A percentile compares a stretch with the other conserved stretches of the same genome.
phyloP scores from a whole-genome alignment of 768 basidiomycete species.

The Cyclocybe cylindracea region DNA sequence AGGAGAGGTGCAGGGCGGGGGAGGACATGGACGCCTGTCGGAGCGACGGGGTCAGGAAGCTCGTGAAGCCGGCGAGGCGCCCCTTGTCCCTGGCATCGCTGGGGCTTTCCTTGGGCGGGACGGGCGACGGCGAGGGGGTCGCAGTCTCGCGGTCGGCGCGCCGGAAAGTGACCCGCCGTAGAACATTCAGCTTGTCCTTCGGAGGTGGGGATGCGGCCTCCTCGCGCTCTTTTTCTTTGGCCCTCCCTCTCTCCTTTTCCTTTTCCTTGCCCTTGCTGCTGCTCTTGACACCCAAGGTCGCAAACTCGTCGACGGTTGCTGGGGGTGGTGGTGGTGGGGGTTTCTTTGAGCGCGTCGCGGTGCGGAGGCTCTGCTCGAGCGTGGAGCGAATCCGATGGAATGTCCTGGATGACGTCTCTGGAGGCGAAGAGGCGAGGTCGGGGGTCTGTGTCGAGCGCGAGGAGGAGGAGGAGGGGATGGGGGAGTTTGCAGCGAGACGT shows the following conservation, averaged over 20 bases:
- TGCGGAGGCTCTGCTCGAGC: slow-evolving; percentile 65
- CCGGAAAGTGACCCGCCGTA: slow-evolving; percentile 28
- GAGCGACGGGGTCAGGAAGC: slow-evolving; percentile 66
- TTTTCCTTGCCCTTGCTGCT: slow-evolving; percentile 16
- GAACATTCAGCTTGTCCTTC: slow-evolving; percentile 26
- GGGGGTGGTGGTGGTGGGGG: slow-evolving; percentile 24
- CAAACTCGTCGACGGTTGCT: slow-evolving; percentile 38
- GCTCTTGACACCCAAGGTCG: slow-evolving; percentile 36
- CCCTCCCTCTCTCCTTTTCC: slow-evolving; percentile 48
- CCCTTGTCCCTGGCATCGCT: slow-evolving; percentile 9
- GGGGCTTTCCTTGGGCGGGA: slow-evolving; percentile 5
- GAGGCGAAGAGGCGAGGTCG: slow-evolving; percentile 27
- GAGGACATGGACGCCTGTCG: slow-evolving; percentile 75
- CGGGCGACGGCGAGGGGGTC: background rate
- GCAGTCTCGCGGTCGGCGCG: background rate
- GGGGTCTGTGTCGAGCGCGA: slow-evolving; percentile 41
- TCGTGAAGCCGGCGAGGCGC: slow-evolving; percentile 48
- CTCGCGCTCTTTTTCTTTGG: slow-evolving; percentile 29
- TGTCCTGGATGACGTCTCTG: slow-evolving; percentile 48
- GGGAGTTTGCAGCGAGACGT: slow-evolving; percentile 33
- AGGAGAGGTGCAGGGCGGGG: slow-evolving; percentile 67
- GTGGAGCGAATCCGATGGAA: slow-evolving; percentile 68
- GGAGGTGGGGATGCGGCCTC: slow-evolving; percentile 18
- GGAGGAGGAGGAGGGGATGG: slow-evolving; percentile 39
- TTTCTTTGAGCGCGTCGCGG: slow-evolving; percentile 61